A percentile compares a stretch with the other conserved stretches of the same genome.
Evolutionary conservation across 495 filamentous ascomycete species (phyloP).

Genomic region (Trichoderma virens): DNA sequence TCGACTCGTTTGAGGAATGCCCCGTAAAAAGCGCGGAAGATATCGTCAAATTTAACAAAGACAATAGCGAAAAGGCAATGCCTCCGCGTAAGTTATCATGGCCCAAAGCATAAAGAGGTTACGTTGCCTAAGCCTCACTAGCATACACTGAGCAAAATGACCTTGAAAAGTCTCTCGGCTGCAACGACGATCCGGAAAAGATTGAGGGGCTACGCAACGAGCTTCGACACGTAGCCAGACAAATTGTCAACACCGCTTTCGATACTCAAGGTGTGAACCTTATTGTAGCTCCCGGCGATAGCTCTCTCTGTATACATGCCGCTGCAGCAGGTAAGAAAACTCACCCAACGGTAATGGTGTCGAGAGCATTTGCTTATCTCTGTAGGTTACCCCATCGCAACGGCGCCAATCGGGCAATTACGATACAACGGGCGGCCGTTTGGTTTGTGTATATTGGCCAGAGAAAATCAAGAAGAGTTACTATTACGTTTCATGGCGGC

Average conservation of each 20-base stretch:
- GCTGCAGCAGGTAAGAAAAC: constrained; percentile 21
- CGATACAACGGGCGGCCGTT: constrained; percentile 28
- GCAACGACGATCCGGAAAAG: constrained; percentile 14
- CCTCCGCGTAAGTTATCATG: constrained; percentile 16
- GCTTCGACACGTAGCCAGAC: neutral
- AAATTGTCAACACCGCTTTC: constrained; percentile 17
- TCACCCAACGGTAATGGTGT: constrained; percentile 8
- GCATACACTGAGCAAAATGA: constrained; percentile 19
- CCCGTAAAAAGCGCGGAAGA: constrained; percentile 17
- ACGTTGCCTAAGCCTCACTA: neutral
- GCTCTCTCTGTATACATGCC: constrained; percentile 23
- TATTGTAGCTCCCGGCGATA: constrained; percentile 25
- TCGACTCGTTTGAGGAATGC: constrained; percentile 17
- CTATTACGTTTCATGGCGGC: constrained; percentile 24
- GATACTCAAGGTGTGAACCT: constrained; percentile 19
- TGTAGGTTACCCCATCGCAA: constrained; percentile 28
- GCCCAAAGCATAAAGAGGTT: neutral
- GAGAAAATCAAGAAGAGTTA: constrained; percentile 17
- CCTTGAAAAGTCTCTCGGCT: constrained; percentile 19
- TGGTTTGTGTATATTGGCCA: constrained; percentile 24
- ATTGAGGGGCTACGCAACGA: constrained; percentile 4
- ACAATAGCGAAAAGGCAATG: constrained; percentile 19
- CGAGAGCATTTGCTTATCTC: neutral
- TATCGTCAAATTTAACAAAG: constrained; percentile 23
- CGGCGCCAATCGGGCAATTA: constrained; percentile 25